Evolutionary conservation across 2,329 filamentous ascomycete species (phyloP).

Genomic region (Exophiala sp.): DNA sequence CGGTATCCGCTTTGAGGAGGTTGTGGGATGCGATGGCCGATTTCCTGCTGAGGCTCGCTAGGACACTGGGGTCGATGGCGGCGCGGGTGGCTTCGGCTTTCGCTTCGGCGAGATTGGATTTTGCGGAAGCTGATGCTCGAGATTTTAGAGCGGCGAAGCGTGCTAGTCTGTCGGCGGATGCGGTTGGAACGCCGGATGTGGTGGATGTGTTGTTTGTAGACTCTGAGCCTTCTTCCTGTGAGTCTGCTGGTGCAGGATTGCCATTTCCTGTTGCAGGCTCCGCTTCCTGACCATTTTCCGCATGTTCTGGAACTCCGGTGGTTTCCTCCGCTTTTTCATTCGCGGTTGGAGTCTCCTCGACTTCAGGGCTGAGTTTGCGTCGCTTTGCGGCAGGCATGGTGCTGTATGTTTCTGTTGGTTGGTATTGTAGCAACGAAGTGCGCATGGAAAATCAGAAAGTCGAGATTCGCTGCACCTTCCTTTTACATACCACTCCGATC

Average conservation of each 20-base stretch:
- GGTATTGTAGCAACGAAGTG: not conserved
- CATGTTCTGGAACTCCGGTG: not conserved
- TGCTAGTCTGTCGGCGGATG: constrained; percentile 23
- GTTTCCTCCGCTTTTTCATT: not conserved
- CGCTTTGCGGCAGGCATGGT: constrained; percentile 21
- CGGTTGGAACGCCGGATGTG: constrained; percentile 1
- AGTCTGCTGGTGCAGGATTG: not conserved
- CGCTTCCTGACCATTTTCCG: not conserved
- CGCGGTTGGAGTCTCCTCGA: constrained; percentile 6
- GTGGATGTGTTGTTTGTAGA: not conserved
- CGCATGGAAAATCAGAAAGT: not conserved
- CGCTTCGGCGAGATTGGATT: constrained; percentile 78
- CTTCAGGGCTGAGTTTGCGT: constrained; percentile 21
- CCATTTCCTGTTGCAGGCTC: not conserved
- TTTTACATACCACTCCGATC: not conserved
- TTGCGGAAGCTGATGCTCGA: constrained; percentile 48
- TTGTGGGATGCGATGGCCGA: constrained; percentile 88
- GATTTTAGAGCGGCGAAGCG: constrained; percentile 29
- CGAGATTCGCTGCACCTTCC: constrained; percentile 20
- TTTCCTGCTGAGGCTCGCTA: constrained; percentile 76
- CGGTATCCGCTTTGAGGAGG: constrained; percentile 84
- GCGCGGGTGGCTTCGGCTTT: constrained; percentile 77
- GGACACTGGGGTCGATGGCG: constrained; percentile 70
- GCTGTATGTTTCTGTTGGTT: not conserved
- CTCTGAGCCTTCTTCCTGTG: not conserved